Percentiles rank a stretch among this genome's conserved stretches.
Evolutionary conservation across 495 filamentous ascomycete genomes (phyloP).

Genomic region (Hypoxylon crocopeplum): DNA sequence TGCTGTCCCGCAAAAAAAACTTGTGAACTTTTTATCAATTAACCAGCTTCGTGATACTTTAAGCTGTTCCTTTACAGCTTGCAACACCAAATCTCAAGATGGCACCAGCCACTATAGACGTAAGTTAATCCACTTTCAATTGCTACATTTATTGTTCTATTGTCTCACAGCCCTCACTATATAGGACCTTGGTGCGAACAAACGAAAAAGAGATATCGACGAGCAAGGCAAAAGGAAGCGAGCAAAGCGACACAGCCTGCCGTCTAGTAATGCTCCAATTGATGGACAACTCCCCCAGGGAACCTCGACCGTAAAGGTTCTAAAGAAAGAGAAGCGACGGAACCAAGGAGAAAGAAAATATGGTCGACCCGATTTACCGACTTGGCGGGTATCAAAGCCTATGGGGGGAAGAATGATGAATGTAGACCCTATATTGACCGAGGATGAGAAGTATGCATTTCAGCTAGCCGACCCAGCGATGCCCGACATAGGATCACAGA

Average conservation of each 20-base stretch:
- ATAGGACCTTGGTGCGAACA: constrained; percentile 22
- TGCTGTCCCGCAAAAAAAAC: constrained; percentile 35
- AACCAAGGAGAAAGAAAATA: constrained; percentile 5
- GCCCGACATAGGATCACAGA: not conserved
- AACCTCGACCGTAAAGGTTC: not conserved
- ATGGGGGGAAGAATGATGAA: constrained; percentile 73
- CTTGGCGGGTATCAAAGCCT: constrained; percentile 66
- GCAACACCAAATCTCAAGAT: constrained; percentile 12
- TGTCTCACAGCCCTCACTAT: not conserved
- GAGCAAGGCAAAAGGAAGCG: constrained; percentile 35
- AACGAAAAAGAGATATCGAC: constrained; percentile 35
- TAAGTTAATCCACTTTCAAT: constrained; percentile 1
- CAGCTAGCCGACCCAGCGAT: not conserved
- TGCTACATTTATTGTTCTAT: not conserved
- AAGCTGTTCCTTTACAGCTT: too few relatives aligned
- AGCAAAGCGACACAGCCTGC: constrained; percentile 15
- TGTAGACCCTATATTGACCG: constrained; percentile 78
- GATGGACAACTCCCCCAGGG: constrained; percentile 14
- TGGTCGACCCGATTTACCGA: not conserved
- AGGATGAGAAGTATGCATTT: constrained; percentile 76
- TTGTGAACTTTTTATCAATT: constrained; percentile 31
- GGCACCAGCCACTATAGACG: constrained; percentile 27
- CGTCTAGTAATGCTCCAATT: not conserved
- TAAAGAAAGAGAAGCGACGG: constrained; percentile 16
- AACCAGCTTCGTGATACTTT: too few relatives aligned